Evolutionary conservation across 257 asterid genomes (phyloP).

Genomic region (Ajuga chamaepitys): DNA sequence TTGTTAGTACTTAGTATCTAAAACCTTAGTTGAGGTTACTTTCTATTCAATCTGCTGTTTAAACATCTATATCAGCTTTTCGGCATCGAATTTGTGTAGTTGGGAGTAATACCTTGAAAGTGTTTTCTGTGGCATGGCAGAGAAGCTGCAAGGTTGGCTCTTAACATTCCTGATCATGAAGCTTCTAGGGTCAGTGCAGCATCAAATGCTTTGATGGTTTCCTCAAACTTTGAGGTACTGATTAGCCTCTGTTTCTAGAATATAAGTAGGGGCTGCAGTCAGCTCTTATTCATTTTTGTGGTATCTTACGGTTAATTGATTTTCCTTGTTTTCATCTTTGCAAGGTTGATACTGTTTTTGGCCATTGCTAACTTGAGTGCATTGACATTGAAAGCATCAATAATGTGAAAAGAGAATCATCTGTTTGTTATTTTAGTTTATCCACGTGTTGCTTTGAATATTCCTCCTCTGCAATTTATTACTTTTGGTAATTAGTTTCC

Average conservation of each 20-base stretch:
- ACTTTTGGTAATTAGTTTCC: not conserved
- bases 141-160: constrained; percentile 55
- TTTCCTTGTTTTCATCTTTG: not conserved
- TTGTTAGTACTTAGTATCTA: not conserved
- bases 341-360: not conserved
- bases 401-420: constrained; percentile 4
- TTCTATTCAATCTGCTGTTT: constrained; percentile 6
- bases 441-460: not conserved
- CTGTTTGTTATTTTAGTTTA: constrained; percentile 1
- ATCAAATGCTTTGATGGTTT: constrained; percentile 61
- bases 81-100: constrained; percentile 1
- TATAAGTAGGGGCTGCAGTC: not conserved
- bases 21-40: constrained; percentile 1
- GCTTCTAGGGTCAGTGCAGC: constrained; percentile 47
- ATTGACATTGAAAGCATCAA: not conserved
- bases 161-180: constrained; percentile 56
- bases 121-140: constrained; percentile 38
- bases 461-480: not conserved
- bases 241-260: not conserved
- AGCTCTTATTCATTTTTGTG: not conserved
- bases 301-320: not conserved
- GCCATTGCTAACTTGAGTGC: not conserved
- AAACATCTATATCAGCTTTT: not conserved
- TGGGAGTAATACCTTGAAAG: constrained; percentile 9
- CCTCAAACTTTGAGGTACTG: constrained; percentile 94